Evolutionary conservation across 2,329 filamentous ascomycete genomes (phyloP).

Genomic region (Coniochaeta sp.): DNA sequence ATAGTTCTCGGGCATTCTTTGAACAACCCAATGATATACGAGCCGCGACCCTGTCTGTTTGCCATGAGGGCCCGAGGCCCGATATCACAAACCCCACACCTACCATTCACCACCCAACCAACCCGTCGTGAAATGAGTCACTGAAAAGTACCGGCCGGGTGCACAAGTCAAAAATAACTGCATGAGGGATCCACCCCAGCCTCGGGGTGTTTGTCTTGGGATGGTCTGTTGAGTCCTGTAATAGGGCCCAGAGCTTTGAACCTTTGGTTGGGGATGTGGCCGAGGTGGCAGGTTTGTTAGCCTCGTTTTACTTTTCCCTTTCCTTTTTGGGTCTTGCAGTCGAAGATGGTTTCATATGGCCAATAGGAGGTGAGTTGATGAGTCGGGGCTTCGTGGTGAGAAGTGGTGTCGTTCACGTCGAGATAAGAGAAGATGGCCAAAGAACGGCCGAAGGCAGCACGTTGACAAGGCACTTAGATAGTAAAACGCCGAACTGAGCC

Average conservation of each 20-base stretch:
- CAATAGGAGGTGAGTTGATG: not conserved
- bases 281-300: not conserved
- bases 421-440: not conserved
- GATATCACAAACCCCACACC: not conserved
- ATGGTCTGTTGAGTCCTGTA: not conserved
- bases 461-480: not conserved
- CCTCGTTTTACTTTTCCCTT: not conserved
- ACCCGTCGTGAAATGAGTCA: not conserved
- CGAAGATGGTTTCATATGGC: not conserved
- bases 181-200: not conserved
- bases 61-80: not conserved
- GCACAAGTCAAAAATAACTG: slow-evolving; percentile 2
- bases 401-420: not conserved
- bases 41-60: not conserved
- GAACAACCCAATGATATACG: not conserved
- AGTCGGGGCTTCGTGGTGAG: not conserved
- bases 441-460: not conserved
- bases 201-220: not conserved
- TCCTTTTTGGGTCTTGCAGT: not conserved
- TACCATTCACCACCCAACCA: not conserved
- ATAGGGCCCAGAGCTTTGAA: not conserved
- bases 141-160: not conserved
- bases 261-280: not conserved
- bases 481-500: not conserved
- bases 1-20: not conserved